Conservation (phyloP, 23 red algal genomes). For the Gracilariopsis chorda region DNA sequence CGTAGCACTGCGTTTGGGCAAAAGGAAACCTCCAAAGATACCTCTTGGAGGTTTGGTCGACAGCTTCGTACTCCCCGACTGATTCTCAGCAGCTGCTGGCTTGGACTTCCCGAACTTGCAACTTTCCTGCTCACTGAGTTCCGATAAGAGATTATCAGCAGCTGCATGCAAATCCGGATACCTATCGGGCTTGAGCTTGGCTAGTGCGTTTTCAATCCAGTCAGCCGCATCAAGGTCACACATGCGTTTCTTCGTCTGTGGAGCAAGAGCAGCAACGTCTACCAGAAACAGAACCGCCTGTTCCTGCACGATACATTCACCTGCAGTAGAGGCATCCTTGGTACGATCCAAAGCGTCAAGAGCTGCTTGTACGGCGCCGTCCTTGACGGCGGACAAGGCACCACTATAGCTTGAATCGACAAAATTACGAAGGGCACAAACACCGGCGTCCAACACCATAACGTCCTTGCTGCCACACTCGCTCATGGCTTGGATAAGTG, state of each 20-base stretch:
- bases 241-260: neutral
- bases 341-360: neutral
- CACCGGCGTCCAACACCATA: conserved; percentile 24
- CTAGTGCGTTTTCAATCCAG: conserved; percentile 12
- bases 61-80: neutral
- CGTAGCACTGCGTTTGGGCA: neutral
- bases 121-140: neutral
- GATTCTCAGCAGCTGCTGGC: neutral
- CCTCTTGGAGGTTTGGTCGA: neutral
- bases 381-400: conserved; percentile 17
- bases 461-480: neutral
- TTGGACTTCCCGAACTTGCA: neutral
- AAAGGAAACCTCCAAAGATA: conserved; percentile 1
- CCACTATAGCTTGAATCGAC: conserved; percentile 30
- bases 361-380: conserved; percentile 2
- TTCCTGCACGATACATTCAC: conserved; percentile 26
- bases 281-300: conserved; percentile 32
- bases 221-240: neutral
- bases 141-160: neutral
- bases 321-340: neutral
- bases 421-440: conserved; percentile 43
- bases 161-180: neutral
- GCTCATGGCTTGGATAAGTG: conserved; percentile 17
- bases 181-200: neutral
- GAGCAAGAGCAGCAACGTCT: neutral